phyloP scores from a whole-genome alignment of 148 eudicot species.

The Rhododendron ferrugineum region DNA sequence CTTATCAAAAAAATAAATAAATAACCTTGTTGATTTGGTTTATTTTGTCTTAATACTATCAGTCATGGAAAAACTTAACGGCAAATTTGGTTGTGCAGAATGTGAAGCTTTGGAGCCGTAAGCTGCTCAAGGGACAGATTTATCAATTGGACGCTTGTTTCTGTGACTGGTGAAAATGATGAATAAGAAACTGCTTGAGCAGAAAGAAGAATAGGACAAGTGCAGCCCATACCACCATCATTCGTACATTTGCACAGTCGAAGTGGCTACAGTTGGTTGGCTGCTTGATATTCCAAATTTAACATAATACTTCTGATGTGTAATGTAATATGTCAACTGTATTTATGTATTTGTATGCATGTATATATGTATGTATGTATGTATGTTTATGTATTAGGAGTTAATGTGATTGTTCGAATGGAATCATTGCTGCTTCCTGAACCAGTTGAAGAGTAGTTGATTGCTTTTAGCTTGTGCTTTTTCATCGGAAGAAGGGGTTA shows the following conservation, averaged over 20 bases:
- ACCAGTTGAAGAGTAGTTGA: background rate
- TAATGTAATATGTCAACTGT: conserved; percentile 4
- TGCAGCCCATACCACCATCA: background rate
- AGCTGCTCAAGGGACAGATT: conserved; percentile 4
- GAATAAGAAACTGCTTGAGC: background rate
- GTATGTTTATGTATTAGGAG: background rate
- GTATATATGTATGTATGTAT: background rate
- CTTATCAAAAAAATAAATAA: too few species aligned
- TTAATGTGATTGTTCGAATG: background rate
- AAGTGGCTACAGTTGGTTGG: background rate
- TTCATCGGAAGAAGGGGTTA: background rate
- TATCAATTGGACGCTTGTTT: background rate
- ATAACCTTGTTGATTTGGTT: background rate
- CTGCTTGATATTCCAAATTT: background rate
- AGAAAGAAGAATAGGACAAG: background rate
- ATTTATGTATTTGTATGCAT: background rate
- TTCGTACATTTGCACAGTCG: background rate
- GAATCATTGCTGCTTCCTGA: background rate
- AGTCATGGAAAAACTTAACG: background rate
- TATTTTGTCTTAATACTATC: background rate
- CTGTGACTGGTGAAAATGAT: background rate
- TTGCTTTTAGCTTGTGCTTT: background rate
- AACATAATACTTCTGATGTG: background rate
- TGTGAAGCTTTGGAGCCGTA: conserved; percentile 8
- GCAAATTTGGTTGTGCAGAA: conserved; percentile 10